Percentiles rank a stretch among this genome's conserved stretches.
Evolutionary conservation across 257 asterid species (phyloP).

Genomic region (Parsonsia alboflavescens): DNA sequence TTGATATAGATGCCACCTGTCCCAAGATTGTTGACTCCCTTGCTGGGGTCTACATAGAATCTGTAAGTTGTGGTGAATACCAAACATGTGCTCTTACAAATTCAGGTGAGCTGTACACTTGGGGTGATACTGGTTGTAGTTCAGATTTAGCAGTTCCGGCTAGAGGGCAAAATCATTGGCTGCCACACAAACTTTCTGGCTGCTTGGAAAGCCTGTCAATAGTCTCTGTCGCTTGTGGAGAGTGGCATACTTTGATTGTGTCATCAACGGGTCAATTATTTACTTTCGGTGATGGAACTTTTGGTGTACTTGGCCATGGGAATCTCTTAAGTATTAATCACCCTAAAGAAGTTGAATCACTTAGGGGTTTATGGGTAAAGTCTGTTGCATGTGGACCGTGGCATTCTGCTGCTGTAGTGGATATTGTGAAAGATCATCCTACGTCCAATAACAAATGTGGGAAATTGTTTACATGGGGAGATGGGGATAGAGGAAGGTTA

Average conservation of each 20-base stretch:
- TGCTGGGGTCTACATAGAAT: constrained; percentile 20
- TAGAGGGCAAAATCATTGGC: constrained; percentile 33
- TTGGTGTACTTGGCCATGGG: constrained; percentile 55
- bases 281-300: constrained; percentile 48
- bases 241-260: constrained; percentile 46
- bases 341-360: constrained; percentile 45
- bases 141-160: constrained; percentile 22
- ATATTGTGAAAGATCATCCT: constrained; percentile 22
- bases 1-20: constrained; percentile 26
- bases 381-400: constrained; percentile 53
- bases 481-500: constrained; percentile 44
- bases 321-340: constrained; percentile 28
- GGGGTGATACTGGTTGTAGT: constrained; percentile 33
- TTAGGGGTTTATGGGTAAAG: constrained; percentile 31
- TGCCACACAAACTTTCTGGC: constrained; percentile 35
- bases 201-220: constrained; percentile 30
- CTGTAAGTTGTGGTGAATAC: constrained; percentile 40
- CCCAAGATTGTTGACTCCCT: constrained; percentile 39
- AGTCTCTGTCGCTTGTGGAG: constrained; percentile 42
- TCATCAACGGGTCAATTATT: constrained; percentile 35
- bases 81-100: constrained; percentile 38
- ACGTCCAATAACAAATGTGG: constrained; percentile 27
- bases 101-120: constrained; percentile 38
- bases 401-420: constrained; percentile 54
- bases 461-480: constrained; percentile 53